These are phyloP conservation scores for Leccinum rimulosum DNA, from an alignment of 768 basidiomycete species.

Conservation along the genomic window DNA sequence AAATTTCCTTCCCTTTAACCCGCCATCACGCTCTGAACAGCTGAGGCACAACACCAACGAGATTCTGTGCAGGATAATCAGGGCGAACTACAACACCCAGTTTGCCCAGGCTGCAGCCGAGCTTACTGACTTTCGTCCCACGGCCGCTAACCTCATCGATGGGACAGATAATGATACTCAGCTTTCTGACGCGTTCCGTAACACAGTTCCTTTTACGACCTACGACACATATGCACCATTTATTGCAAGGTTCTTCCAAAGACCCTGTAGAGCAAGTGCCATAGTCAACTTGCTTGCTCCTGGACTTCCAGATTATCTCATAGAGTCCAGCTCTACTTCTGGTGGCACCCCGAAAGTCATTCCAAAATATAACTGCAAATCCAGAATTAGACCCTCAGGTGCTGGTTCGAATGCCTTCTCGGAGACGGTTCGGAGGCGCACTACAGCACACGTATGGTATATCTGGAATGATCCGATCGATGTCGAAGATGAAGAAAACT, in stretches of 20 bases:
- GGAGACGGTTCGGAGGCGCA: conserved; percentile 3
- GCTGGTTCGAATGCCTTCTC: neutral
- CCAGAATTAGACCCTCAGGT: neutral
- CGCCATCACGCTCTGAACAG: neutral
- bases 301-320: conserved; percentile 18
- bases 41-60: neutral
- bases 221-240: conserved; percentile 19
- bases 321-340: conserved; percentile 17
- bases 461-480: neutral
- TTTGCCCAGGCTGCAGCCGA: conserved; percentile 5
- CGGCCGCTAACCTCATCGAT: neutral
- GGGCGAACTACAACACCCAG: conserved; percentile 3
- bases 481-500: neutral
- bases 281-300: conserved; percentile 15
- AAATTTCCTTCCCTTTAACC: neutral
- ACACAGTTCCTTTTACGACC: conserved; percentile 8
- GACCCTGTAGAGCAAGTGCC: conserved; percentile 1
- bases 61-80: conserved; percentile 3
- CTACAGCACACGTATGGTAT: conserved; percentile 1
- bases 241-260: conserved; percentile 8
- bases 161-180: neutral
- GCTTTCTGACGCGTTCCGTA: conserved; percentile 10
- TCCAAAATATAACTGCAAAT: conserved; percentile 5
- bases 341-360: conserved; percentile 14
- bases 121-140: conserved; percentile 4